Percentiles rank a stretch among this genome's conserved stretches.
Evolutionary conservation across 805 yeast genomes (phyloP).

Genomic region (Lachancea cidri): DNA sequence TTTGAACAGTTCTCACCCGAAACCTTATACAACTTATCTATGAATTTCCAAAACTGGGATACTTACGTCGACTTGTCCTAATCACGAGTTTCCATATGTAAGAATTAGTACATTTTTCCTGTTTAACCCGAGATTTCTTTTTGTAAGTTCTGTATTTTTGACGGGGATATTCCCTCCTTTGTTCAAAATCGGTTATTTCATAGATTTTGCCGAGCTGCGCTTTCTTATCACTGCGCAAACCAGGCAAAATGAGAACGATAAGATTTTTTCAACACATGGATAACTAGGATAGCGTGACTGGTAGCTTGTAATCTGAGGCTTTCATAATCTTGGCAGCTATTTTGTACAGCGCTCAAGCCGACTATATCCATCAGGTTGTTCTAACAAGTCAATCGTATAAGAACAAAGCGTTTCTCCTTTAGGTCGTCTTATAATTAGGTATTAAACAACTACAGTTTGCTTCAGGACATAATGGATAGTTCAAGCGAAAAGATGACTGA

Average conservation of each 20-base stretch:
- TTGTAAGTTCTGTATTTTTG: no score
- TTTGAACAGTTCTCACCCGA: conserved; percentile 4
- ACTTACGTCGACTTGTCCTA: background rate
- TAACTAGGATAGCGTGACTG: background rate
- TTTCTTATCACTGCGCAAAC: background rate
- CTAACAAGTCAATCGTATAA: no score
- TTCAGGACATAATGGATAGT: conserved; percentile 1
- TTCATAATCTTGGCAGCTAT: no score
- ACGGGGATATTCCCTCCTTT: no score
- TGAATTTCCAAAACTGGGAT: conserved; percentile 7
- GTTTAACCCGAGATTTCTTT: no score
- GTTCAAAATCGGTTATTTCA: conserved; percentile 2
- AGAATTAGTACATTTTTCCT: no score
- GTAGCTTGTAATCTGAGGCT: background rate
- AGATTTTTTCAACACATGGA: background rate
- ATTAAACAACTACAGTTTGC: no score
- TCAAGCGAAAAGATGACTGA: conserved; percentile 2
- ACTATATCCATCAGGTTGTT: no score
- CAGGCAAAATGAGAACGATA: background rate
- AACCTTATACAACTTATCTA: conserved; percentile 2
- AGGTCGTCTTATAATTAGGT: no score
- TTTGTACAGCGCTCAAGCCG: no score
- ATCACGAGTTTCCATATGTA: no score
- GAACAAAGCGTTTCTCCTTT: background rate
- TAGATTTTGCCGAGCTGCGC: conserved; percentile 1